Evolutionary conservation across 192 early-diverging fungal species (phyloP), one percentile per base, ranked within the genome.

Genomic region (Rhizoclosmatium globosum): DNA sequence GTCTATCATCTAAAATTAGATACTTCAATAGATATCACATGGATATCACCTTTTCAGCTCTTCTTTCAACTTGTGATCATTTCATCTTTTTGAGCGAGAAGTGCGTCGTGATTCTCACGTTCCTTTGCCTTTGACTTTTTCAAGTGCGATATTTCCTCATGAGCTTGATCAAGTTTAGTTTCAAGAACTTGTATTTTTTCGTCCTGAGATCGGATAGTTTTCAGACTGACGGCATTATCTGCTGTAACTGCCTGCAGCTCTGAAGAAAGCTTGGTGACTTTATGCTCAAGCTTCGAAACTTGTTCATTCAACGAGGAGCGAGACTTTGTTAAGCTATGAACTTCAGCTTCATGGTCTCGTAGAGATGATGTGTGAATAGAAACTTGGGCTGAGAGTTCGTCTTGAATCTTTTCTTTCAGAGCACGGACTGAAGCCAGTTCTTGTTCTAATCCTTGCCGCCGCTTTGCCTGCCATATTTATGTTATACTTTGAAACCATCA

Each of bases 271-370:
- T 76, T 44, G 48, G 67, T n/a, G 44, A 79, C 59, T 44, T 83
- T 69, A 17, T 76, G 66, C 72, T 85, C 79, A 11, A 82, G 57
- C 41, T 71, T 62, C 9, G 82, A 62, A 38, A 86, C 44, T 56
- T 88, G 65, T 13, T 88, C 78, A 47, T 67, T 78, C 15, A 84
- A 64, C 3, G 56, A 31, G 3, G 41, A 45, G 38, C 78, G 62
- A 43, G 78, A 45, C 3, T 79, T 67, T 31, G 71, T 71, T 46
- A 79, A 66, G 39, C 68, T 77, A 17, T 83, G 64, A 23, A 75
- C 58, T 62, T 88, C 83, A 13, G 72, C n/a, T 71, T 88, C 84
- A 68, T 79, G 79, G 21, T 84, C 82, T 38, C 77, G 71, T 21
- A 79, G 13, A 48, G 64, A 44, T 17, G 73, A 47, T 3, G 77